phyloP scores from a whole-genome alignment of 768 basidiomycete genomes.

The Rhizopogon rudus region DNA sequence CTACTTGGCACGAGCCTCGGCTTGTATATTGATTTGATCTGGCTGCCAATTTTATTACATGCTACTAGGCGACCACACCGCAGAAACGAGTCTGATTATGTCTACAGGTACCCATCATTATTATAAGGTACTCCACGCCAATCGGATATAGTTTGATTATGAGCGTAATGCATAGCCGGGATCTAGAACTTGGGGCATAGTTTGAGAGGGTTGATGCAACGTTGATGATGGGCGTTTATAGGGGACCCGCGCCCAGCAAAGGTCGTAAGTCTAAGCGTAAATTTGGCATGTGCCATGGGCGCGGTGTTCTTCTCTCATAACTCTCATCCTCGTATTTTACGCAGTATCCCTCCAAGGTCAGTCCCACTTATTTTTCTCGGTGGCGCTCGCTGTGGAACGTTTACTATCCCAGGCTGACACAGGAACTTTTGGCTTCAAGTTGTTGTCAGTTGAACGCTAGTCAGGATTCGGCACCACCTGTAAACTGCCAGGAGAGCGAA shows the following conservation, averaged over 20 bases:
- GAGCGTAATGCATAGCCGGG: background rate
- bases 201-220: background rate
- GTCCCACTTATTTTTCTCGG: background rate
- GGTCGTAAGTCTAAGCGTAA: background rate
- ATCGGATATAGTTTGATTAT: background rate
- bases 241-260: background rate
- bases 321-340: background rate
- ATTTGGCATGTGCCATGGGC: background rate
- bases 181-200: no score
- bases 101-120: background rate
- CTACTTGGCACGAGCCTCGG: conserved; percentile 8
- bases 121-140: background rate
- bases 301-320: conserved; percentile 1
- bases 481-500: background rate
- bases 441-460: background rate
- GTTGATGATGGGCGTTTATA: background rate
- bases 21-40: conserved; percentile 9
- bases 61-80: background rate
- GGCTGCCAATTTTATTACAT: background rate
- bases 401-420: background rate
- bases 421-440: background rate
- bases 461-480: background rate
- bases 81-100: background rate
- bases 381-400: no score
- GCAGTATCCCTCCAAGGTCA: background rate